Percentiles rank a stretch among this genome's conserved stretches.
phyloP scores from a whole-genome alignment of 106 monocot genomes.

The Acanthochlamys bracteata region DNA sequence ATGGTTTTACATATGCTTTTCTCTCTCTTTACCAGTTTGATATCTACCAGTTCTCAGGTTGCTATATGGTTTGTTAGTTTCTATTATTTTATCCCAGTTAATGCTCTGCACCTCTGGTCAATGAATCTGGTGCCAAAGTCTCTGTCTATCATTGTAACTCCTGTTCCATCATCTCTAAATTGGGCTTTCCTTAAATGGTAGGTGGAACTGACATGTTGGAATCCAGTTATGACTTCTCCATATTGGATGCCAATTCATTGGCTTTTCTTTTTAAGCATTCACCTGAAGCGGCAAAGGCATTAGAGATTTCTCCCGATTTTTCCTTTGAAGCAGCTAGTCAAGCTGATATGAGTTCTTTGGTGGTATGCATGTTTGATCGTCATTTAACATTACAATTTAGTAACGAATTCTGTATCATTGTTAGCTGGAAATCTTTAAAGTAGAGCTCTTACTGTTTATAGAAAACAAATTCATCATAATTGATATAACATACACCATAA shows the following conservation, averaged over 20 bases:
- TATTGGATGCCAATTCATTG: constrained; percentile 86
- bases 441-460: too few species aligned
- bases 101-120: too few species aligned
- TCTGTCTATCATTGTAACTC: too few species aligned
- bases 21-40: too few species aligned
- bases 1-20: too few species aligned
- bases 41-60: too few species aligned
- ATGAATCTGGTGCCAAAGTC: too few species aligned
- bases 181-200: constrained; percentile 17
- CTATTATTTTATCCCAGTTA: too few species aligned
- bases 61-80: too few species aligned
- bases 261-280: constrained; percentile 80
- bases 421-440: not conserved
- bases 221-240: constrained; percentile 81
- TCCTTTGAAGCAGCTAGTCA: constrained; percentile 29
- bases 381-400: not conserved
- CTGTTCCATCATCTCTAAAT: not conserved
- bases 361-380: constrained; percentile 55
- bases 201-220: constrained; percentile 49
- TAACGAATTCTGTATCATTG: not conserved
- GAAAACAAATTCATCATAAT: not conserved
- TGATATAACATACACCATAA: too few species aligned
- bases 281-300: constrained; percentile 68
- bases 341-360: constrained; percentile 72
- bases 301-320: constrained; percentile 41